Base-by-base conservation (phyloP, 2,329 filamentous ascomycete species). In the Trichoderma koningiopsis region DNA sequence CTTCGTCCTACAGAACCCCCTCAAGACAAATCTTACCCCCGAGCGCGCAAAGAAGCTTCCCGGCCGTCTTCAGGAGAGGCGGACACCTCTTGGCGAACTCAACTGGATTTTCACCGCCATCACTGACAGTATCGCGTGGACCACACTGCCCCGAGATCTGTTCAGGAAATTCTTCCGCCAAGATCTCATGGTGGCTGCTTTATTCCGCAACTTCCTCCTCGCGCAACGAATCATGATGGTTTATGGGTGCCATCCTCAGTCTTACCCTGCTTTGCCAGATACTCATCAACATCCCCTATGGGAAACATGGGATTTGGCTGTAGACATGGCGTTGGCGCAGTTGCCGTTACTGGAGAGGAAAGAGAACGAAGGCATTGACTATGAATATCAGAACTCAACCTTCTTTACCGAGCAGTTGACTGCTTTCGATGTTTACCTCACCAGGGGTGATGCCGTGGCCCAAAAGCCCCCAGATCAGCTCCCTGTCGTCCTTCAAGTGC, bases 81-180 rank as follows among this genome's bases (percentile, higher is more conserved):
- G 96, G 76, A 98, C 96, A 61, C 96, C 96, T 10, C 86, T 99
- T 40, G 96, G 96, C 71, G 96, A 99, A 81, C 84, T 99, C 16
- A 99, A 99, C 77, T 99, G 96, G 96, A 99, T 99, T 43, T 98
- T 99, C 77, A 99, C 96, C 0, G 96, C 96, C 67, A 98, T 99
- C 73, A 99, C 96, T 0, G 96, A 99, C 78, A 98, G 95, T 1
- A 99, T 99, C 75, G 96, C 96, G 0, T 99, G 96, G 96, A 98
- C 97, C 37, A 96, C 93, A 5, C 83, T 99, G 4, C 93, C 94
- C 3, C 91, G 95, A 57, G 89, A 94, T 24, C 83, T 97, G 13
- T 99, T 99, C 81, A 94, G 97, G 80, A 97, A 97, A 79, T 92
- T 98, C 70, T 99, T 99, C 80, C 86, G 96, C 53, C 96, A 99